These are phyloP conservation scores for Scenedesmus sp. DNA, from an alignment of 163 green algal genomes.

Conservation along the genomic window DNA sequence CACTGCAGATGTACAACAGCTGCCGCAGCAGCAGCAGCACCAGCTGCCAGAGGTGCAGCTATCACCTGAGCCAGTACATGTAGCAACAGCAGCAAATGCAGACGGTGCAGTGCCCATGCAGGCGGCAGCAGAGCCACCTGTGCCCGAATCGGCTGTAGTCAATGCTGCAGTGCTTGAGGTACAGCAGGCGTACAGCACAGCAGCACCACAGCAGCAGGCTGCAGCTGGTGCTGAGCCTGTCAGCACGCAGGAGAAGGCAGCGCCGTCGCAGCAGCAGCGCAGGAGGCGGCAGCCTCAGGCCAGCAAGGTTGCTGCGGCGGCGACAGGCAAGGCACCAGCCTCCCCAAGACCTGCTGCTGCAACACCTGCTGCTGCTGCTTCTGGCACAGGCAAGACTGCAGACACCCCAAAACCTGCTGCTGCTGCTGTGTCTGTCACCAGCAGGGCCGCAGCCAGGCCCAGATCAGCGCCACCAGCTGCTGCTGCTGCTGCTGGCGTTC, in stretches of 20 bases:
- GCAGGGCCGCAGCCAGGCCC: background rate
- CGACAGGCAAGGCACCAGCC: background rate
- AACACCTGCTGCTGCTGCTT: background rate
- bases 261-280: background rate
- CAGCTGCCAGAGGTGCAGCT: background rate
- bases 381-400: background rate
- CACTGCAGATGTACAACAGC: background rate
- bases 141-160: background rate
- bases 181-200: background rate
- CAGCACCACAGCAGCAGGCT: background rate
- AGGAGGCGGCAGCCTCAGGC: background rate
- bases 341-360: background rate
- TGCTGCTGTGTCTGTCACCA: background rate
- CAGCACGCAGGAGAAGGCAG: background rate
- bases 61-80: background rate
- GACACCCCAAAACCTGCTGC: background rate
- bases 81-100: background rate
- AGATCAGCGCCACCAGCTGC: background rate
- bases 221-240: background rate
- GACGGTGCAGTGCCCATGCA: too few relatives aligned
- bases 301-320: background rate
- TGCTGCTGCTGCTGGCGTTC: background rate
- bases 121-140: background rate
- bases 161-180: background rate
- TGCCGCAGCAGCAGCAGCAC: conserved; percentile 8